phyloP scores from a whole-genome alignment of 768 basidiomycete genomes.

The Mycena pura region DNA sequence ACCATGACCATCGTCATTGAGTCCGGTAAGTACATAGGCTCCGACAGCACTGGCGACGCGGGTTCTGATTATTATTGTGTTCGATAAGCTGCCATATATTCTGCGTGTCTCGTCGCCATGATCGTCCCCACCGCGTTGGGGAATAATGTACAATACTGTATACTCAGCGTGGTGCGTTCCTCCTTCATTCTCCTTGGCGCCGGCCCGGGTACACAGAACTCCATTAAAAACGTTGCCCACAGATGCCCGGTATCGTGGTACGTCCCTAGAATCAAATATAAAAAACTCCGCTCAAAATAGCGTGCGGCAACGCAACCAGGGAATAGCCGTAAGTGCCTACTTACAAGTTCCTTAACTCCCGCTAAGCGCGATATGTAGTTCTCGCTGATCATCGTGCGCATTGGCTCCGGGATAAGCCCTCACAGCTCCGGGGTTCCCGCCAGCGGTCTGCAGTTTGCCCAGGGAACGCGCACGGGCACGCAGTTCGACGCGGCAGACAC shows the following conservation, averaged over 20 bases:
- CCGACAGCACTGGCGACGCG: not conserved
- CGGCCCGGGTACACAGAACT: not conserved
- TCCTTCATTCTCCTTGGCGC: not conserved
- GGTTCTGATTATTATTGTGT: too few species aligned
- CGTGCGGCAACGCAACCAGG: not conserved
- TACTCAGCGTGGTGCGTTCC: conserved; percentile 18
- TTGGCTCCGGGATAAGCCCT: conserved; percentile 2
- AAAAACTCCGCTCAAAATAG: not conserved
- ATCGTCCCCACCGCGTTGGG: conserved; percentile 20
- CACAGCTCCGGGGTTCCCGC: not conserved
- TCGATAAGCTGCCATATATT: conserved; percentile 26
- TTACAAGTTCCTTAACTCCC: too few species aligned
- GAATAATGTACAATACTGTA: conserved; percentile 20
- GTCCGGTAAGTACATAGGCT: conserved; percentile 14
- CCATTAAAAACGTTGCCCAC: not conserved
- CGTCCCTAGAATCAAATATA: not conserved
- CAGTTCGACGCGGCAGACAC: not conserved
- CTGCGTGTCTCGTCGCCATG: conserved; percentile 19
- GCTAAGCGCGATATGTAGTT: not conserved
- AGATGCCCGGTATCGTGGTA: conserved; percentile 17
- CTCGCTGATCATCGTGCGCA: conserved; percentile 15
- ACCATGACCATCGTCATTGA: conserved; percentile 22
- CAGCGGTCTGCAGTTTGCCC: not conserved
- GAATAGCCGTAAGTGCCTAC: conserved; percentile 5
- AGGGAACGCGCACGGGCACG: not conserved